These are phyloP conservation scores for Aspergillus indologenus DNA, from an alignment of 495 filamentous ascomycete species.

Conservation along the genomic window DNA sequence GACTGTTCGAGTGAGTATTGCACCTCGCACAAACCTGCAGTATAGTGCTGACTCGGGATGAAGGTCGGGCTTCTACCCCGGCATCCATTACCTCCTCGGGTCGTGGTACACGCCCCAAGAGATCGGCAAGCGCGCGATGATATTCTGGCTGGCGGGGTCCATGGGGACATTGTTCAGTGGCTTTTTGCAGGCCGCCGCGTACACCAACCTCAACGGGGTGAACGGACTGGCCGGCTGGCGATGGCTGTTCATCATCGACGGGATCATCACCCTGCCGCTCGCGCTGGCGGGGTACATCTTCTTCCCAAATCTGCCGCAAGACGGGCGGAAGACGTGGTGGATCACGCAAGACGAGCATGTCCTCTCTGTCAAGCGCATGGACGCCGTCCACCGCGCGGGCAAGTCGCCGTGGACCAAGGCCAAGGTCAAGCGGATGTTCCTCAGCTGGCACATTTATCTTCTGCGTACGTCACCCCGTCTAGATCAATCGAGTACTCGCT, in stretches of 20 bases:
- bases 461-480: conserved; percentile 19
- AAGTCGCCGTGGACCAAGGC: conserved; percentile 24
- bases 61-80: conserved; percentile 37
- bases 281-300: conserved; percentile 51
- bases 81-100: conserved; percentile 33
- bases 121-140: conserved; percentile 50
- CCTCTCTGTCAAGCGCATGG: conserved; percentile 25
- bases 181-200: conserved; percentile 52
- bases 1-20: conserved; percentile 29
- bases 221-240: conserved; percentile 42
- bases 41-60: no score
- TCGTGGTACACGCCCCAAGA: conserved; percentile 48
- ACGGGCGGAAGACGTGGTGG: conserved; percentile 28
- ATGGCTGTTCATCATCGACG: conserved; percentile 38
- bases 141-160: conserved; percentile 49
- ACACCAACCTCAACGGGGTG: conserved; percentile 41
- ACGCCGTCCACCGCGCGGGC: conserved; percentile 22
- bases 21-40: background rate
- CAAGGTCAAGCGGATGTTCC: conserved; percentile 23
- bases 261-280: conserved; percentile 39
- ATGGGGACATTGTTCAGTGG: conserved; percentile 51
- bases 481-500: background rate
- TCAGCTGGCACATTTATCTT: conserved; percentile 30
- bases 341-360: conserved; percentile 24
- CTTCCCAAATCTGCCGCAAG: conserved; percentile 40